Evolutionary conservation across 306 rosid species (phyloP).

Genomic region (Carpinus fangiana): DNA sequence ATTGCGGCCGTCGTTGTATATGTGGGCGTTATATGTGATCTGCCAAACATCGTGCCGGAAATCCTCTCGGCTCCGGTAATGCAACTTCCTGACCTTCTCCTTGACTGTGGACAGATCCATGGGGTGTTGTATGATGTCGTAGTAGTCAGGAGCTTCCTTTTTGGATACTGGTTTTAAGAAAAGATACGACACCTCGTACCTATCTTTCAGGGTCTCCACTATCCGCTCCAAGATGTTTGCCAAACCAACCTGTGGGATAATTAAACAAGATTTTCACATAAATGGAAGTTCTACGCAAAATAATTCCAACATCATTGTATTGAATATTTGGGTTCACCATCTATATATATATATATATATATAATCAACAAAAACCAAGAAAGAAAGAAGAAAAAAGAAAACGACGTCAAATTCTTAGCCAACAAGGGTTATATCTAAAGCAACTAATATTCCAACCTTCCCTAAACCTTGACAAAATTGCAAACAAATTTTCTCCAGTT

Average conservation of each 20-base stretch:
- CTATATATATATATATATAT: too few species aligned
- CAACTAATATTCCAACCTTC: neutral
- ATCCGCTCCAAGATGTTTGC: constrained; percentile 94
- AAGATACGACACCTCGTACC: constrained; percentile 62
- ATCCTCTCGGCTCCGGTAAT: constrained; percentile 87
- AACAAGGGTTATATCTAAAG: neutral
- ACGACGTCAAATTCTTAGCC: neutral
- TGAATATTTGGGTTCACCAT: neutral
- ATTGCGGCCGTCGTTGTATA: constrained; percentile 78
- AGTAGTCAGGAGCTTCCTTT: constrained; percentile 94
- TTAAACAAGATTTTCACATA: constrained; percentile 10
- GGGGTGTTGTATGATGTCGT: constrained; percentile 71
- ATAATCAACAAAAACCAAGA: neutral
- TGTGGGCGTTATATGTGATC: constrained; percentile 79
- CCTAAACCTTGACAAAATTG: neutral
- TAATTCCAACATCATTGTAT: neutral
- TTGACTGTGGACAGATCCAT: constrained; percentile 87
- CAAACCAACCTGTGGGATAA: constrained; percentile 71
- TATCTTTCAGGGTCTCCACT: constrained; percentile 67
- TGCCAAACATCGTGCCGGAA: constrained; percentile 87
- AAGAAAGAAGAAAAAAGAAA: too few species aligned
- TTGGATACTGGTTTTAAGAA: constrained; percentile 85
- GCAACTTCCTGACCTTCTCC: constrained; percentile 86
- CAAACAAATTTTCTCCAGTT: neutral
- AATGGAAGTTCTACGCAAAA: neutral